Conservation (phyloP, 1,139 yeast genomes). For the Hemisphaericaspora xylanilytica region DNA sequence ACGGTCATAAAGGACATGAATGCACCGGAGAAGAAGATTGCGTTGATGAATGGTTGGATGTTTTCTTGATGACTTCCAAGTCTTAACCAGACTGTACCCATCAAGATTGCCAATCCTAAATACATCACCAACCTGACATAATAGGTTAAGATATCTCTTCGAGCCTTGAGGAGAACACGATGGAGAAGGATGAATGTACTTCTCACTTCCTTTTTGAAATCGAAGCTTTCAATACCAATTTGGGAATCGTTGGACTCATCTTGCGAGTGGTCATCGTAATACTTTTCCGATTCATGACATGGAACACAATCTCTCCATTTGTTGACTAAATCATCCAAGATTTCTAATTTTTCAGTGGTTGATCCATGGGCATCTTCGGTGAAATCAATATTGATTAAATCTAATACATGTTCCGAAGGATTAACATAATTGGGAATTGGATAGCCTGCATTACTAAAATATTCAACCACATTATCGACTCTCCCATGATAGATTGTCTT, state of each 20-base stretch:
- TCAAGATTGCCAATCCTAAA: constrained; percentile 35
- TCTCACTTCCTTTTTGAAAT: constrained; percentile 5
- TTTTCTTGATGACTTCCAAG: constrained; percentile 25
- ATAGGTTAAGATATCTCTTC: constrained; percentile 35
- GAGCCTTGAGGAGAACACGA: constrained; percentile 28
- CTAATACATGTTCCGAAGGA: constrained; percentile 34
- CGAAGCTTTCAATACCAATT: constrained; percentile 1
- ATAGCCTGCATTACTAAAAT: constrained; percentile 19
- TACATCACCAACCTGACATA: constrained; percentile 38
- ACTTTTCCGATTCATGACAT: constrained; percentile 2
- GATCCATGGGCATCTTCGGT: constrained; percentile 5
- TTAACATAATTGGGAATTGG: constrained; percentile 20
- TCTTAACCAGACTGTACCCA: constrained; percentile 45
- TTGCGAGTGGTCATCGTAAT: neutral
- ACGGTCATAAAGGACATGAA: constrained; percentile 46
- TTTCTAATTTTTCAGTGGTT: constrained; percentile 4
- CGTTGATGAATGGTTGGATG: constrained; percentile 38
- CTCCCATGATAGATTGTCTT: constrained; percentile 18
- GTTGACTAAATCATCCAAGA: constrained; percentile 7
- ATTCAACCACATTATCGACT: constrained; percentile 13
- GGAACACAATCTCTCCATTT: constrained; percentile 8
- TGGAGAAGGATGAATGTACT: constrained; percentile 18
- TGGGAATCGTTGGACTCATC: neutral
- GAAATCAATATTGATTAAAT: constrained; percentile 33
- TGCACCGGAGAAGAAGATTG: constrained; percentile 42